Evolutionary conservation across 2,329 filamentous ascomycete species (phyloP), one percentile per base, ranked within the genome.

Genomic region (Fusarium sublunatum): DNA sequence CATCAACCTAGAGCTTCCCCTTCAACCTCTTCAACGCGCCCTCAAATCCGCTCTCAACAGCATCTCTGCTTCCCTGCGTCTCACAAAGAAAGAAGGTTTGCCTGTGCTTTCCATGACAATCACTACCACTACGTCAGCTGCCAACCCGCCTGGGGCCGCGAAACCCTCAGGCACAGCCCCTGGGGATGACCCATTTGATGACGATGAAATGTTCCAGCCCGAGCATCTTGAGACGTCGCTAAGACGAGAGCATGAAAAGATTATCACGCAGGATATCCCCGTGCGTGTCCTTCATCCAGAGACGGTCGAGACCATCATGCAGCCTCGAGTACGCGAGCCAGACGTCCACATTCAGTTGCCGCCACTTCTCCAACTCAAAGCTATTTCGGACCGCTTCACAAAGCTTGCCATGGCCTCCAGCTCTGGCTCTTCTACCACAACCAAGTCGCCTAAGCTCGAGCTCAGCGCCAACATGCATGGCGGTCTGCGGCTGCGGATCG

Each of bases 201-300:
- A 79, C 41, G 74, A 77, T 44, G 82, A 83, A 7, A 75, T 80
- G 28, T 84, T 83, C 67, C 74, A 78, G 56, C 78, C 78, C 39
- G 79, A 82, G 54, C 77, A 86, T 26, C 77, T 88, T 24, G 86
- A 84, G 74, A 86, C 80, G 65, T 85, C 73, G 67, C 83, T 86
- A 24, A 78, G 81, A 39, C 83, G 90, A 53, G 91, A 94, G 71
- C 89, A 92, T 68, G 93, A 97, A 75, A 96, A 95, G 62, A 85
- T 96, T 69, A 91, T 99, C 71, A 97, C 93, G 1, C 95, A 99
- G 73, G 93, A 98, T 76, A 91, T 99, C 35, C 95, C 95, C n/a
- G 90, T 98, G 39, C 89, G 93, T 15, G 93, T 99, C 2, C 85
- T 99, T 9, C 88, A 91, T 55, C 88, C 91, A 3, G 87, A 90